These are phyloP conservation scores for Pilasporangium apinafurcum DNA, from an alignment of 352 stramenopile species.

Conservation along the genomic window DNA sequence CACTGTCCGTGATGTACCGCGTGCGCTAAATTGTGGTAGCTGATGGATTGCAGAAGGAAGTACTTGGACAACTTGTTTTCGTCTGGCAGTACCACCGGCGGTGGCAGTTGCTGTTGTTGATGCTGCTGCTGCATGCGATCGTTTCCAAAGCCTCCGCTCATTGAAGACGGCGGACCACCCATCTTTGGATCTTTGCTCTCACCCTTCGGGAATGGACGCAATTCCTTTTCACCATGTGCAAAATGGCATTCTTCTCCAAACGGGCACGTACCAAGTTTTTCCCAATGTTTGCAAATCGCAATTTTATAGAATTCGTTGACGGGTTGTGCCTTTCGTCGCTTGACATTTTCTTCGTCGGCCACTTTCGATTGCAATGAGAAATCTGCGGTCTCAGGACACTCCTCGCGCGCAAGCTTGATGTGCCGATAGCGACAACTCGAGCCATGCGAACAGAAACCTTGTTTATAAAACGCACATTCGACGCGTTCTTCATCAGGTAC, in stretches of 20 bases:
- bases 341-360: conserved; percentile 87
- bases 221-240: conserved; percentile 92
- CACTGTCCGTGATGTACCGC: conserved; percentile 73
- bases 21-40: conserved; percentile 79
- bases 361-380: conserved; percentile 92
- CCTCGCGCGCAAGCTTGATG: conserved; percentile 89
- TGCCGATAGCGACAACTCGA: conserved; percentile 95
- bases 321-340: conserved; percentile 80
- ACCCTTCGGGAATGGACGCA: conserved; percentile 83
- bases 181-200: conserved; percentile 43
- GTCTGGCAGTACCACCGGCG: conserved; percentile 42
- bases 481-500: conserved; percentile 94
- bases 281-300: conserved; percentile 96
- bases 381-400: conserved; percentile 91
- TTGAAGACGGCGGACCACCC: conserved; percentile 1
- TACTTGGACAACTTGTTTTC: conserved; percentile 78
- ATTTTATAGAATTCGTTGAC: conserved; percentile 98
- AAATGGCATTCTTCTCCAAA: conserved; percentile 97
- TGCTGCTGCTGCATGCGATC: neutral
- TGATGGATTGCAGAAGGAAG: conserved; percentile 72
- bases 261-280: conserved; percentile 92
- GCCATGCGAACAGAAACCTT: conserved; percentile 97
- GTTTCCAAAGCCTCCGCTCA: neutral
- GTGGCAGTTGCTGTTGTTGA: conserved; percentile 2
- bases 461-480: conserved; percentile 97